These are phyloP conservation scores for Fusarium aywerte DNA, from an alignment of 2,329 filamentous ascomycete species.

Conservation along the genomic window DNA sequence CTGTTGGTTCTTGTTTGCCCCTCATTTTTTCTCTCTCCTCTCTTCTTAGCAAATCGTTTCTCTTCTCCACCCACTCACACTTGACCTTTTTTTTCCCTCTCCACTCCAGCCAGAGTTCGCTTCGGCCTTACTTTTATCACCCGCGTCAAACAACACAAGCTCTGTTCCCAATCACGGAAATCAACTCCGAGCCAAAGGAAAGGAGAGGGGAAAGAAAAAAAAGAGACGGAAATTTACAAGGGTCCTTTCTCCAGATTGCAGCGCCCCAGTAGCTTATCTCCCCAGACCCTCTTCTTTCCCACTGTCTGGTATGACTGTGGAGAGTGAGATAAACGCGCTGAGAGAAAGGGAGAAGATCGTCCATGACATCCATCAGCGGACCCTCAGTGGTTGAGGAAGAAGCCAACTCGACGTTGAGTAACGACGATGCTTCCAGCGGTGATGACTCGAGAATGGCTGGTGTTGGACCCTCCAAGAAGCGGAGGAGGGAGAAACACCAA, in stretches of 20 bases:
- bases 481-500: conserved; percentile 55
- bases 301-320: conserved; percentile 41
- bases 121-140: conserved; percentile 26
- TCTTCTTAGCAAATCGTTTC: conserved; percentile 11
- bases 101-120: not conserved
- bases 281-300: conserved; percentile 23
- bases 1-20: not conserved
- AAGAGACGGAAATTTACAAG: conserved; percentile 13
- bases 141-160: not conserved
- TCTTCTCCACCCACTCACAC: conserved; percentile 6
- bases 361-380: conserved; percentile 43
- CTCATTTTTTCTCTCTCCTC: conserved; percentile 6
- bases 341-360: conserved; percentile 22
- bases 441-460: conserved; percentile 47
- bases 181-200: not conserved
- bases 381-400: conserved; percentile 51
- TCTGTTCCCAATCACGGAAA: conserved; percentile 16
- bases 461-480: conserved; percentile 49
- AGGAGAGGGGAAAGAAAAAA: too few relatives aligned
- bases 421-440: conserved; percentile 53
- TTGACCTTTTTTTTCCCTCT: conserved; percentile 13
- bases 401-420: conserved; percentile 50
- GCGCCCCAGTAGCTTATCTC: conserved; percentile 31
- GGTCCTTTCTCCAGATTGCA: conserved; percentile 16
- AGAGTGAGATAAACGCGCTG: conserved; percentile 24